phyloP scores from a whole-genome alignment of 805 yeast species.

The Saitoella complicata region DNA sequence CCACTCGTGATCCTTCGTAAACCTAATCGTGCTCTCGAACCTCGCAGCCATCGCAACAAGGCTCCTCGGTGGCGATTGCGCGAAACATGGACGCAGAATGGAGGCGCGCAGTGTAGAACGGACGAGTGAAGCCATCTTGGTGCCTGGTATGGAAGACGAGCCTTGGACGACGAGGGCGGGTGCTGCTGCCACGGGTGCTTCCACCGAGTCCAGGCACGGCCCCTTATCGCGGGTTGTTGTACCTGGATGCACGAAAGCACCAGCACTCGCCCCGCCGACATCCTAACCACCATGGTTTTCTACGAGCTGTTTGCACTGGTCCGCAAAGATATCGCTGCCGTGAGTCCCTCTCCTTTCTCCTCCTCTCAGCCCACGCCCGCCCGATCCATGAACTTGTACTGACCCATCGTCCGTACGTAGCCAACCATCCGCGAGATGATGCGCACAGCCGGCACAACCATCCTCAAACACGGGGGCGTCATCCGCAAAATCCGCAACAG shows the following conservation, averaged over 20 bases:
- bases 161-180: no score
- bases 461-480: conserved; percentile 2
- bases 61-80: no score
- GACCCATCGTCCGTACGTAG: no score
- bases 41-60: conserved; percentile 4
- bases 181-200: no score
- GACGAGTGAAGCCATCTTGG: background rate
- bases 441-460: no score
- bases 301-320: background rate
- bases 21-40: conserved; percentile 9
- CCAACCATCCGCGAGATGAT: background rate
- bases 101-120: background rate
- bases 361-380: no score
- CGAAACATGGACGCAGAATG: background rate
- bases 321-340: background rate
- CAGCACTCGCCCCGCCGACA: no score
- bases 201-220: background rate
- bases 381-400: no score
- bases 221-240: no score
- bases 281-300: no score
- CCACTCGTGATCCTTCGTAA: conserved; percentile 4
- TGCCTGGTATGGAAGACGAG: no score
- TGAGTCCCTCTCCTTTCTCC: background rate
- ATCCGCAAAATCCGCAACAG: background rate
- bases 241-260: no score